Conservation (phyloP, 306 rosid genomes). For the Pyrus bretschneideri region DNA sequence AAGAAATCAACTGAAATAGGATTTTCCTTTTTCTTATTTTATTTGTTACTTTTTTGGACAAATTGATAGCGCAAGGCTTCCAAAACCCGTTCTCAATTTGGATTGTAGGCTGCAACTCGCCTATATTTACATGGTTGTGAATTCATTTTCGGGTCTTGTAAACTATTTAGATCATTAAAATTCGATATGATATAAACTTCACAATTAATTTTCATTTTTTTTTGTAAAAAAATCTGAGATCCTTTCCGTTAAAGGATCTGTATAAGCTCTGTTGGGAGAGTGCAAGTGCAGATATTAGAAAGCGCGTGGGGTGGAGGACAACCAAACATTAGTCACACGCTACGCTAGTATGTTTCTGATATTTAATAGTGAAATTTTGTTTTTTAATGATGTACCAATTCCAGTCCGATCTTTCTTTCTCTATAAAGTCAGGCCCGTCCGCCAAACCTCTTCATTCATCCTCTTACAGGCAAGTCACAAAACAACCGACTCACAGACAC, state of each 20-base stretch:
- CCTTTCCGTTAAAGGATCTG: no score
- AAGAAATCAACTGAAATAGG: background rate
- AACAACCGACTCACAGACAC: no score
- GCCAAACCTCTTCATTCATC: background rate
- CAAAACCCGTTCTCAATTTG: rapidly evolving
- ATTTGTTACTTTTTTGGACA: background rate
- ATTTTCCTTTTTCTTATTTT: no score
- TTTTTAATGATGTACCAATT: background rate
- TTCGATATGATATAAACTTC: rapidly evolving
- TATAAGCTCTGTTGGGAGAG: background rate
- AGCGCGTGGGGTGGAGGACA: background rate
- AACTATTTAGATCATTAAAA: no score
- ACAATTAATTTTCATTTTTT: no score
- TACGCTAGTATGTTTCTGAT: background rate
- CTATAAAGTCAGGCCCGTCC: background rate
- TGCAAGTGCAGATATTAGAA: background rate
- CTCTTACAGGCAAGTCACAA: background rate
- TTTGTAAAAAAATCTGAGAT: no score
- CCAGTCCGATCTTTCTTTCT: background rate
- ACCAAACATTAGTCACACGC: background rate
- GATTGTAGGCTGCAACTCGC: no score
- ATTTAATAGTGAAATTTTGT: background rate
- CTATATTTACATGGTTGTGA: no score
- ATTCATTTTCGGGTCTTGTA: rapidly evolving
- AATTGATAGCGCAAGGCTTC: no score